Evolutionary conservation across 2,329 filamentous ascomycete genomes (phyloP).

Genomic region (Hymenotorrendiella dingleyae): DNA sequence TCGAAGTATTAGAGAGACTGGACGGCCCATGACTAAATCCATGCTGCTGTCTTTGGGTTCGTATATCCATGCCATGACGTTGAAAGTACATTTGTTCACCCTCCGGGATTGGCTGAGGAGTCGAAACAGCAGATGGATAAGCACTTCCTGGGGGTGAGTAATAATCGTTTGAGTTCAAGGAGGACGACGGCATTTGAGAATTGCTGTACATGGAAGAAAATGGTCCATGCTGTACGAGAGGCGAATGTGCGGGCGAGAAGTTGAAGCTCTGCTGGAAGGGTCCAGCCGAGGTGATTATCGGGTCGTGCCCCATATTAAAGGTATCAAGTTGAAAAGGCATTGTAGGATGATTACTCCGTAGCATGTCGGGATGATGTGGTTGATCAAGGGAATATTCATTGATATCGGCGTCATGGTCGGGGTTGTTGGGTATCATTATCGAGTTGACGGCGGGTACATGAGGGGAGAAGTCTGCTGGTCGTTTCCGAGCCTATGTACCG

Average conservation of each 20-base stretch:
- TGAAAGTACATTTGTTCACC: conserved; percentile 60
- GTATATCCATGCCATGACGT: conserved; percentile 40
- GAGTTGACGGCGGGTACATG: conserved; percentile 62
- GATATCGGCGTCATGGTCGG: conserved; percentile 53
- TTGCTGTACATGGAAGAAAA: conserved; percentile 58
- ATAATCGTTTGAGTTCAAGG: conserved; percentile 59
- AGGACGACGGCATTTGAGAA: conserved; percentile 56
- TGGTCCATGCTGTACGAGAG: conserved; percentile 53
- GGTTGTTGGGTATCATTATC: conserved; percentile 56
- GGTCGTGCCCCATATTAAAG: conserved; percentile 49
- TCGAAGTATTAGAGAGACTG: conserved; percentile 50
- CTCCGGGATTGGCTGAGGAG: conserved; percentile 62
- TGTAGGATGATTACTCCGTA: conserved; percentile 33
- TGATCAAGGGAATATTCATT: conserved; percentile 63
- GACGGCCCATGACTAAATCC: conserved; percentile 43
- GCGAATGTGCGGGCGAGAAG: conserved; percentile 67
- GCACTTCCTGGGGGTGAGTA: conserved; percentile 67
- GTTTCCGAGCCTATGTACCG: conserved; percentile 50
- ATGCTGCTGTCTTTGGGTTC: conserved; percentile 40
- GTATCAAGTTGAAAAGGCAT: conserved; percentile 53
- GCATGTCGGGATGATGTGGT: conserved; percentile 28
- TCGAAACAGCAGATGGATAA: conserved; percentile 64
- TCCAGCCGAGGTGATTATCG: conserved; percentile 60
- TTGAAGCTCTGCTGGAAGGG: conserved; percentile 62
- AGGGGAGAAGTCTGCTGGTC: conserved; percentile 65